Evolutionary conservation across 1,284 basidiomycete genomes (phyloP), one percentile per base, ranked within the genome.

Genomic region (Hymenochaete sp.): DNA sequence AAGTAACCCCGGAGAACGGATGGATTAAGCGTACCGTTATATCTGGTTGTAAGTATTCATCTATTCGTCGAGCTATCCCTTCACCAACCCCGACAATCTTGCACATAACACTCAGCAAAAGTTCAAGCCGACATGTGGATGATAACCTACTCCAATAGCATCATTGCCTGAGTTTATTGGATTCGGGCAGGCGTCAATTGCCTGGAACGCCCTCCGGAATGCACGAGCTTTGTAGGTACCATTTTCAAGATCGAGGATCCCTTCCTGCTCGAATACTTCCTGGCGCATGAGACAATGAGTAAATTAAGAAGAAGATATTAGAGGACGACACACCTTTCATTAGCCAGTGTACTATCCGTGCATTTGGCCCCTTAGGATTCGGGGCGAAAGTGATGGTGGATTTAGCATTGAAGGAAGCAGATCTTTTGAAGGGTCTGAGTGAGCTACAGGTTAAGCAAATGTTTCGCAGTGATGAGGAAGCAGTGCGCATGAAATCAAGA

Each of bases 51-150:
- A 56, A 42, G 36, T 45, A 49, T 28, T 53, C 47, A 22, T 53
- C 50, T 21, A 56, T 53, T 35, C 49, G 41, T 10, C 48, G 46
- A 21, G 47, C 40, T 35, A 53, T 50, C 3, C 44, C 49, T 27
- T 44, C 36, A 13, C 50, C 52, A n/a, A 54, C 31, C 8, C 48
- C 50, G 19, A 47, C n/a, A 24, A 51, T 32, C 50, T 48, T n/a
- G 18, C 44, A 16, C n/a, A 37, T 5, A 46, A 8, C 3, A 11
- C 25, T 21, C 19, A 29, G 31, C 33, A 36, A 18, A 22, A 38
- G 26, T 8, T 13, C n/a, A 37, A 44, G n/a, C 14, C 13, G n/a
- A 2, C 14, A 18, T 3, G 2, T 21, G 14, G 22, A 7, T 16
- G 3, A 16, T 38, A 18, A 38, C 35, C 10, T 18, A 47, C 49